Conservation (phyloP, 768 basidiomycete genomes). For the Psilocybe sp. region DNA sequence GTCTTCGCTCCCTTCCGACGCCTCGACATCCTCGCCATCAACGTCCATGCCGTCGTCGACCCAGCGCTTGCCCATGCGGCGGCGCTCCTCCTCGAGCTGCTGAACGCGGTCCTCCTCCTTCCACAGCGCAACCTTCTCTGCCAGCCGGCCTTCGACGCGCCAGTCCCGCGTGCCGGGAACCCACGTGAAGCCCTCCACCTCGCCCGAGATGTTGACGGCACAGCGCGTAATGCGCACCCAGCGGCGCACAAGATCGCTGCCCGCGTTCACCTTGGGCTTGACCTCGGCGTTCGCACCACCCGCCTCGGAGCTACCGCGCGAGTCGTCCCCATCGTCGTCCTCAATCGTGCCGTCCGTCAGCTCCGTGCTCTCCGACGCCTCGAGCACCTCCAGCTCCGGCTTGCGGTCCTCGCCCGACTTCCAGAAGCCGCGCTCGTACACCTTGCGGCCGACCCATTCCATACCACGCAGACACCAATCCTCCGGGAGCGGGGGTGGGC, state of each 20-base stretch:
- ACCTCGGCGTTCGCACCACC: not conserved
- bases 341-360: conserved; percentile 79
- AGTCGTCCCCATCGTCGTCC: conserved; percentile 62
- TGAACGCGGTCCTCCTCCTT: conserved; percentile 66
- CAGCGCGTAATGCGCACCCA: conserved; percentile 78
- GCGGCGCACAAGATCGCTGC: conserved; percentile 47
- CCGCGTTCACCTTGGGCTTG: conserved; percentile 17
- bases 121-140: conserved; percentile 70
- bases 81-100: conserved; percentile 64
- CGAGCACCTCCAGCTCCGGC: conserved; percentile 78
- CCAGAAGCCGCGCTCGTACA: conserved; percentile 96
- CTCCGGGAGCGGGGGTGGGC: conserved; percentile 75
- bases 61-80: conserved; percentile 61
- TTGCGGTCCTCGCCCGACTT: conserved; percentile 65
- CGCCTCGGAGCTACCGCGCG: no score
- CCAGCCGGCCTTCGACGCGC: conserved; percentile 61
- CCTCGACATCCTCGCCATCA: conserved; percentile 53
- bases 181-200: conserved; percentile 78
- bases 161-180: conserved; percentile 56
- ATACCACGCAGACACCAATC: conserved; percentile 96
- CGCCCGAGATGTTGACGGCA: conserved; percentile 60
- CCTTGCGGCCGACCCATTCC: conserved; percentile 90
- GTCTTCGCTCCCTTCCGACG: conserved; percentile 49
- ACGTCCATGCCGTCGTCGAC: conserved; percentile 71
- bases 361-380: conserved; percentile 53